These are phyloP conservation scores for Leucoagaricus sp. DNA, from an alignment of 1,284 basidiomycete species.

Conservation along the genomic window DNA sequence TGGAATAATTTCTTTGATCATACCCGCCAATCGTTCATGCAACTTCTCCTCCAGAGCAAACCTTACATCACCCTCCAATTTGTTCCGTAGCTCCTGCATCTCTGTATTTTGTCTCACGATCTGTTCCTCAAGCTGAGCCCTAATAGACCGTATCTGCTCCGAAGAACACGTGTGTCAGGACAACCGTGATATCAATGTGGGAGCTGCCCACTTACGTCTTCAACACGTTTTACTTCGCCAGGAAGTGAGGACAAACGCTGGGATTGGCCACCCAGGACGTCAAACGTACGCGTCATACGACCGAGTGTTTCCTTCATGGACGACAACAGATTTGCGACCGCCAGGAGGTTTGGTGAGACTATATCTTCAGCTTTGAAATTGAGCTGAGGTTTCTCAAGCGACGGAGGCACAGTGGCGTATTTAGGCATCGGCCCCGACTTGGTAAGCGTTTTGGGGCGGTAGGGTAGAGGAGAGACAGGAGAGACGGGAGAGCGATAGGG, in stretches of 20 bases:
- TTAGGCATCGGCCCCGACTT: neutral
- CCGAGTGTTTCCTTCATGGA: conserved; percentile 17
- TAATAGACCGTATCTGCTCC: conserved; percentile 23
- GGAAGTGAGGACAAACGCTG: conserved; percentile 15
- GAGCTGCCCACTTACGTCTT: conserved; percentile 8
- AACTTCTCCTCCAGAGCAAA: conserved; percentile 39
- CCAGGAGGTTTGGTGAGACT: conserved; percentile 13
- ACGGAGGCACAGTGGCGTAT: neutral
- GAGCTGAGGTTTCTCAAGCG: neutral
- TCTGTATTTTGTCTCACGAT: conserved; percentile 38
- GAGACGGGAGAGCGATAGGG: conserved; percentile 1
- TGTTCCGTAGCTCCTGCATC: conserved; percentile 34
- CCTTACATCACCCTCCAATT: conserved; percentile 40
- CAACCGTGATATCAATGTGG: no score
- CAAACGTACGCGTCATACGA: conserved; percentile 14
- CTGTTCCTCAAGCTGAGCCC: conserved; percentile 38
- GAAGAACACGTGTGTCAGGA: neutral
- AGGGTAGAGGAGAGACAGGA: conserved; percentile 4
- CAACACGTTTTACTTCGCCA: conserved; percentile 12
- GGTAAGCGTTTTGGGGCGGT: neutral
- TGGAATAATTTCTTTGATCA: conserved; percentile 38
- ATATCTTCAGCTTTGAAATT: conserved; percentile 9
- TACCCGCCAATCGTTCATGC: conserved; percentile 36
- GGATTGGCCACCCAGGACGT: conserved; percentile 11
- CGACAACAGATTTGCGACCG: conserved; percentile 14